Conservation (phyloP, 2,329 filamentous ascomycete genomes). For the Penicillium corylophilum region DNA sequence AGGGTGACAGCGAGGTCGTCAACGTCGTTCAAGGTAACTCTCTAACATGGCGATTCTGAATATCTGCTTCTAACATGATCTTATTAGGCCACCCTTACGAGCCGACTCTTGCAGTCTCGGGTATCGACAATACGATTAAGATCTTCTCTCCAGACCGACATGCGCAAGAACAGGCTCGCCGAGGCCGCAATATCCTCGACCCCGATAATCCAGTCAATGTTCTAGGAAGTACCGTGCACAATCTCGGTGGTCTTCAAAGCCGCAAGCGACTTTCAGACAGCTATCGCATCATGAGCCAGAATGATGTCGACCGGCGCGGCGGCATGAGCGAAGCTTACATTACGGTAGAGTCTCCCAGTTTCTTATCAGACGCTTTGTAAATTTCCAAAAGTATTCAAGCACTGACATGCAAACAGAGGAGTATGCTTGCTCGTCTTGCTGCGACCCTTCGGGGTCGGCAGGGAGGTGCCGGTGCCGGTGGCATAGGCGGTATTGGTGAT, state of each 20-base stretch:
- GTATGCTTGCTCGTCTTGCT: slow-evolving; percentile 49
- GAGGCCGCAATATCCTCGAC: slow-evolving; percentile 58
- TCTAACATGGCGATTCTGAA: background rate
- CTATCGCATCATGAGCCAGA: slow-evolving; percentile 62
- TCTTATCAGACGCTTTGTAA: background rate
- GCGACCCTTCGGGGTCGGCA: slow-evolving; percentile 42
- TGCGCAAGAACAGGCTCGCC: slow-evolving; percentile 57
- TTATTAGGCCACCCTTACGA: slow-evolving; percentile 63
- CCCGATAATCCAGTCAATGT: slow-evolving; percentile 42
- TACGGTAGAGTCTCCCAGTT: slow-evolving; percentile 42
- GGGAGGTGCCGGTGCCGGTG: slow-evolving; percentile 17
- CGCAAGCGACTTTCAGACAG: slow-evolving; percentile 59
- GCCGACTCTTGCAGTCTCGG: slow-evolving; percentile 63
- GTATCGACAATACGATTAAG: slow-evolving; percentile 68
- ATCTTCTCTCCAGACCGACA: slow-evolving; percentile 63
- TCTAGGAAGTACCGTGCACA: slow-evolving; percentile 26
- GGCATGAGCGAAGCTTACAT: slow-evolving; percentile 59
- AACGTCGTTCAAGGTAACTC: slow-evolving; percentile 63
- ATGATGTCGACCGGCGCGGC: slow-evolving; percentile 59
- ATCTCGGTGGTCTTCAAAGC: slow-evolving; percentile 52
- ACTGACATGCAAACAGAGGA: slow-evolving; percentile 37
- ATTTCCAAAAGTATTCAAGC: background rate
- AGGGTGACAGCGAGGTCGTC: slow-evolving; percentile 68
- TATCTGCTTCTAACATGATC: slow-evolving; percentile 3
- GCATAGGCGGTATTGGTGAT: slow-evolving; percentile 22